These are phyloP conservation scores for Scheffersomyces lignosus DNA, from an alignment of 805 yeast species.

Conservation along the genomic window DNA sequence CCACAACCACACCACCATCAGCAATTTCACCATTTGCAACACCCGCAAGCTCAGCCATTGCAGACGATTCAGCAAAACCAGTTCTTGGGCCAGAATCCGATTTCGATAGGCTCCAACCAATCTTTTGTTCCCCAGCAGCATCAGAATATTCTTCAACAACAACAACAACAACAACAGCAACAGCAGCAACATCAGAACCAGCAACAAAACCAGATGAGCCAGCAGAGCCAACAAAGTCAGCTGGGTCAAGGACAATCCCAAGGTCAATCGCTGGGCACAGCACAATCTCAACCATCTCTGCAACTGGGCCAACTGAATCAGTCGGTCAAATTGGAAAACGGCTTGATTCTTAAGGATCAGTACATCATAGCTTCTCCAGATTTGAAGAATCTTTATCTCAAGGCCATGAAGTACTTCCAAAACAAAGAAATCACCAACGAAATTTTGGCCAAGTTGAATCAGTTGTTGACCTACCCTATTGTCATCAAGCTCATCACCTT, in stretches of 20 bases:
- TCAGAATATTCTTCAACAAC: constrained; percentile 5
- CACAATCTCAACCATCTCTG: constrained; percentile 1
- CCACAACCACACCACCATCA: constrained; percentile 8
- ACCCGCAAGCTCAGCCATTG: constrained; percentile 6
- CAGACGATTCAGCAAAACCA: constrained; percentile 7
- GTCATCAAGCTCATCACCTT: constrained; percentile 35
- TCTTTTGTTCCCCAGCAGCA: constrained; percentile 9
- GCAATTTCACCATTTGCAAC: neutral
- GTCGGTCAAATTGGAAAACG: constrained; percentile 55
- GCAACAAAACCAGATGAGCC: constrained; percentile 10
- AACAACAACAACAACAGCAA: constrained; percentile 5
- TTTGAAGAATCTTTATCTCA: constrained; percentile 48
- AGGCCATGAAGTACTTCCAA: constrained; percentile 56
- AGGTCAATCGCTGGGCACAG: neutral
- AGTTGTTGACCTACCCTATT: constrained; percentile 25
- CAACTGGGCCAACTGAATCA: constrained; percentile 4
- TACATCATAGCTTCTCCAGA: constrained; percentile 61
- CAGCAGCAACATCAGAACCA: constrained; percentile 14
- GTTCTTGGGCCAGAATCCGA: no score
- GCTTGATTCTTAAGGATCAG: constrained; percentile 54
- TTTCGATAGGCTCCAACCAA: constrained; percentile 7
- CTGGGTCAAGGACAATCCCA: neutral
- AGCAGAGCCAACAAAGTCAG: constrained; percentile 8
- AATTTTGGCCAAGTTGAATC: constrained; percentile 26
- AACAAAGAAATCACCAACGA: constrained; percentile 24